Conservation (phyloP, 805 yeast genomes). For the Ogataea trehalophila region DNA sequence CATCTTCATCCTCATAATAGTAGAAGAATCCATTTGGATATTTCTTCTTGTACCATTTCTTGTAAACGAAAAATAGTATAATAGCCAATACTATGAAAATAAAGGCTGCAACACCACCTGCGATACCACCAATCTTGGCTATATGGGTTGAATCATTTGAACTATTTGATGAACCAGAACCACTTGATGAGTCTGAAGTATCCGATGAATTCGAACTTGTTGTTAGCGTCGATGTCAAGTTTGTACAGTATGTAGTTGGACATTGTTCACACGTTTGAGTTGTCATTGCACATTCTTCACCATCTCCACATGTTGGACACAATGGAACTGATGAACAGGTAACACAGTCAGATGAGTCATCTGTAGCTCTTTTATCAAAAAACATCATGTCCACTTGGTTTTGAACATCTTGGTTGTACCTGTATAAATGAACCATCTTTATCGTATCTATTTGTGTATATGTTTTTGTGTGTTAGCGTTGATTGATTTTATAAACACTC, state of each 20-base stretch:
- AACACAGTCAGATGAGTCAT: conserved; percentile 19
- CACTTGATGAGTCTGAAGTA: background rate
- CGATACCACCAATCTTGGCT: conserved; percentile 51
- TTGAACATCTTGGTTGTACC: background rate
- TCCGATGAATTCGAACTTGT: conserved; percentile 12
- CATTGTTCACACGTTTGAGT: conserved; percentile 55
- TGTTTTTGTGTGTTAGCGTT: too few relatives aligned
- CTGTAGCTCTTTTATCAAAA: background rate
- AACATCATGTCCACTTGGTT: background rate
- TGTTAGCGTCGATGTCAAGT: conserved; percentile 19
- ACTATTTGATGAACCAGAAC: too few relatives aligned
- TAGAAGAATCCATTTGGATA: conserved; percentile 28
- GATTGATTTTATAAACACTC: too few relatives aligned
- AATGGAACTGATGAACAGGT: conserved; percentile 31
- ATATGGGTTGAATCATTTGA: conserved; percentile 6
- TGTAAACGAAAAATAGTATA: conserved; percentile 37
- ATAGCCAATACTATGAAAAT: conserved; percentile 34
- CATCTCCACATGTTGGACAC: conserved; percentile 52
- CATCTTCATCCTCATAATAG: conserved; percentile 27
- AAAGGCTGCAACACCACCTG: conserved; percentile 72
- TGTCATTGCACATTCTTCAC: conserved; percentile 51
- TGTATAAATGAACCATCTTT: background rate
- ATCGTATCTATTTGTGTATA: background rate
- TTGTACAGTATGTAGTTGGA: conserved; percentile 48
- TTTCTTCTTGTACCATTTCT: conserved; percentile 37